Percentiles rank a stretch among this genome's conserved stretches.
phyloP scores from a whole-genome alignment of 441 rosid species.

The Arabidopsis hybrid region DNA sequence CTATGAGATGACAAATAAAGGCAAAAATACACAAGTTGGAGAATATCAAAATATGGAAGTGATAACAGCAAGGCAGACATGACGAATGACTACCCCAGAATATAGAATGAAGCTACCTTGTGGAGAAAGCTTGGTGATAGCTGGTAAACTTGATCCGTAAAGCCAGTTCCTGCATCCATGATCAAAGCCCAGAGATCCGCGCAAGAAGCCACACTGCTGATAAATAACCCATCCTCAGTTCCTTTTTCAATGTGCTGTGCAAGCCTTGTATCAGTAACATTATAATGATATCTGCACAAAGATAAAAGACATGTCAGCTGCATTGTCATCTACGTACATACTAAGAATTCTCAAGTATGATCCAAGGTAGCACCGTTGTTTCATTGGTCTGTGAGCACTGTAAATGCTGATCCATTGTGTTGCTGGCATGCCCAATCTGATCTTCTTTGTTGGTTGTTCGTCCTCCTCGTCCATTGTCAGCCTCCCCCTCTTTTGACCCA shows the following conservation, averaged over 20 bases:
- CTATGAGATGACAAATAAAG: conserved; percentile 43
- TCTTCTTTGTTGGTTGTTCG: conserved; percentile 90
- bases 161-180: conserved; percentile 97
- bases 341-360: conserved; percentile 24
- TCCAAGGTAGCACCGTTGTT: conserved; percentile 66
- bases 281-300: conserved; percentile 84
- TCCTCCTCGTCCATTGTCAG: conserved; percentile 88
- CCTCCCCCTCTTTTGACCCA: conserved; percentile 95
- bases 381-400: conserved; percentile 95
- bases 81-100: conserved; percentile 21
- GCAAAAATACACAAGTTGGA: conserved; percentile 26
- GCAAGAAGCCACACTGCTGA: conserved; percentile 88
- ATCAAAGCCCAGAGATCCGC: conserved; percentile 90
- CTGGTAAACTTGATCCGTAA: conserved; percentile 78
- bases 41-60: conserved; percentile 10
- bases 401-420: conserved; percentile 95
- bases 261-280: conserved; percentile 81
- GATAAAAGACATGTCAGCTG: conserved; percentile 31
- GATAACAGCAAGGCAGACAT: conserved; percentile 22
- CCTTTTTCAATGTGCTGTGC: conserved; percentile 87
- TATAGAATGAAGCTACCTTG: conserved; percentile 63
- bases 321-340: conserved; percentile 6
- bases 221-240: conserved; percentile 84
- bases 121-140: conserved; percentile 78
- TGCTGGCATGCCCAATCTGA: conserved; percentile 97